phyloP scores from a whole-genome alignment of 2,329 filamentous ascomycete genomes.

The Exophiala viscosa region DNA sequence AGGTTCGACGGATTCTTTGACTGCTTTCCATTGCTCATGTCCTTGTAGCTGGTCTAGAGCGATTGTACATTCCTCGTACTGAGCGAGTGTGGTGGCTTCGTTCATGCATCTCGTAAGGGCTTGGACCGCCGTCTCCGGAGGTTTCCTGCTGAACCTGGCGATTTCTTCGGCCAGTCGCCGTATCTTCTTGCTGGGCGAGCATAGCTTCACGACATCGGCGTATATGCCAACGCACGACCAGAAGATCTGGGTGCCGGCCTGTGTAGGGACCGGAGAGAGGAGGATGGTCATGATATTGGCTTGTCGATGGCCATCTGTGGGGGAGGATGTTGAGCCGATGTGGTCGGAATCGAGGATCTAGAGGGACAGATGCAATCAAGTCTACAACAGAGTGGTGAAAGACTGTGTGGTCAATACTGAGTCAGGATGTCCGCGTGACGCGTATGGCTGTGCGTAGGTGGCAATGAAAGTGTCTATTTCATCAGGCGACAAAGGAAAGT shows the following conservation, averaged over 20 bases:
- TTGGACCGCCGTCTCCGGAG: slow-evolving; percentile 15
- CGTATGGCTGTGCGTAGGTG: too few species aligned
- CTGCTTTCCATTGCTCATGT: slow-evolving; percentile 75
- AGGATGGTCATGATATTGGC: slow-evolving; percentile 59
- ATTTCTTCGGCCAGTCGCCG: slow-evolving; percentile 20
- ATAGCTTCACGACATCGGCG: slow-evolving; percentile 21
- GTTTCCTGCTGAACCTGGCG: slow-evolving; percentile 20
- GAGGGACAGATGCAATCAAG: too few species aligned
- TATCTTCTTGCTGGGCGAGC: slow-evolving; percentile 21
- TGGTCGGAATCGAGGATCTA: too few species aligned
- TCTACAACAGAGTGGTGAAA: too few species aligned
- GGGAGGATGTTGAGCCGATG: too few species aligned
- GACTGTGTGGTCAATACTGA: too few species aligned
- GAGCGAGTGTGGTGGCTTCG: slow-evolving; percentile 63
- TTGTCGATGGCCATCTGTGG: slow-evolving; percentile 39
- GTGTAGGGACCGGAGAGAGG: slow-evolving; percentile 50
- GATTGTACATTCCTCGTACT: slow-evolving; percentile 72
- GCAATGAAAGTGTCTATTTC: too few species aligned
- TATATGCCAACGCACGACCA: slow-evolving; percentile 23
- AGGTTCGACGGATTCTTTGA: slow-evolving; percentile 52
- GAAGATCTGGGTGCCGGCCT: slow-evolving; percentile 10
- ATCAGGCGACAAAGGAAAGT: background rate
- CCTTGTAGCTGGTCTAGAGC: slow-evolving; percentile 77
- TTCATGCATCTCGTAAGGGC: slow-evolving; percentile 15
- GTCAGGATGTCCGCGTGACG: too few species aligned